These are phyloP conservation scores for Heteromeles arbutifolia DNA, from an alignment of 306 rosid species.

Conservation along the genomic window DNA sequence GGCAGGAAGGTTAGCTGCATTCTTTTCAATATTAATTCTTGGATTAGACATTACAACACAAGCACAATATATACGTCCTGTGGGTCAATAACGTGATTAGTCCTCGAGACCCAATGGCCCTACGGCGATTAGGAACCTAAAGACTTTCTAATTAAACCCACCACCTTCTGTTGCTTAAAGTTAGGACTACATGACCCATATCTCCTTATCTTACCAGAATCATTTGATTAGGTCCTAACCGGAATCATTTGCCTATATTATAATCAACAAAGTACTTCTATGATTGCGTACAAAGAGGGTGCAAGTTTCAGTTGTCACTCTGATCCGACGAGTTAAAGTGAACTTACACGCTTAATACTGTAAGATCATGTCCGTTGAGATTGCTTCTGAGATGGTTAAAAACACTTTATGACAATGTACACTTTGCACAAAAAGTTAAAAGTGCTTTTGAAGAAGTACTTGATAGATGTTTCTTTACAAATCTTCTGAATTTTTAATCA, in stretches of 20 bases:
- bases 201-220: constrained; percentile 21
- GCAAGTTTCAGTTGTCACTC: neutral
- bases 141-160: constrained; percentile 9
- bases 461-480: too few species aligned
- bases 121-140: neutral
- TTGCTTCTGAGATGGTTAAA: too few species aligned
- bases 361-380: too few species aligned
- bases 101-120: neutral
- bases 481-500: too few species aligned
- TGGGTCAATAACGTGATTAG: constrained; percentile 3
- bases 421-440: too few species aligned
- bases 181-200: neutral
- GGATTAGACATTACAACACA: constrained; percentile 1
- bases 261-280: neutral
- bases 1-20: neutral
- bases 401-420: too few species aligned
- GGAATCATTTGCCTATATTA: neutral
- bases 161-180: constrained; percentile 24
- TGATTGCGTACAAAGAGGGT: neutral
- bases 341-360: neutral
- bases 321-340: neutral
- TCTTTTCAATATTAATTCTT: neutral
- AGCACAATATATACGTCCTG: neutral
- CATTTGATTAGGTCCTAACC: constrained; percentile 2
- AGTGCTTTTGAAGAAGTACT: too few species aligned